Evolutionary conservation across 768 basidiomycete species (phyloP).

Genomic region (Gelatoporia subvermispora): DNA sequence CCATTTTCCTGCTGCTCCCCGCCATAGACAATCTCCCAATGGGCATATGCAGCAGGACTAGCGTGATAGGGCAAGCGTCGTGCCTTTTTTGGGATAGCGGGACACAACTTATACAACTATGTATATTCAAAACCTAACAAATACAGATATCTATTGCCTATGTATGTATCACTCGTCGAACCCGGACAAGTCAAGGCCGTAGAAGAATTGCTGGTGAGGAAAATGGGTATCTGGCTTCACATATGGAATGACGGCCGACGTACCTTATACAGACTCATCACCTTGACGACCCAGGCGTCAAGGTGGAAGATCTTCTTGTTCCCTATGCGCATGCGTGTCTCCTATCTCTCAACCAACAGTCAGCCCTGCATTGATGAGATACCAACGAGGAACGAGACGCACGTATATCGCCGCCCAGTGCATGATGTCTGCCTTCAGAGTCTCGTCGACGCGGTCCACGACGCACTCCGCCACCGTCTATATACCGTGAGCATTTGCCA

Average conservation of each 20-base stretch:
- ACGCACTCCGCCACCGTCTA: slow-evolving; percentile 90
- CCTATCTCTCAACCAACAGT: slow-evolving; percentile 40
- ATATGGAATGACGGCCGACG: slow-evolving; percentile 1
- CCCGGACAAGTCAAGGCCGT: slow-evolving; percentile 52
- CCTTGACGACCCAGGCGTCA: slow-evolving; percentile 95
- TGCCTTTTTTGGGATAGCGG: too few relatives aligned
- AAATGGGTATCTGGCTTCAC: background rate
- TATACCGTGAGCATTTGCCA: background rate
- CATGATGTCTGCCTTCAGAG: slow-evolving; percentile 87
- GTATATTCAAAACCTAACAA: too few relatives aligned
- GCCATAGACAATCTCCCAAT: too few relatives aligned
- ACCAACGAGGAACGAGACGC: slow-evolving; percentile 22
- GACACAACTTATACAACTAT: too few relatives aligned
- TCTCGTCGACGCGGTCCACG: slow-evolving; percentile 84
- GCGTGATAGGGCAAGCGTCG: too few relatives aligned
- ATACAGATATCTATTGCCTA: too few relatives aligned
- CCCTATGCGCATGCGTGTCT: slow-evolving; percentile 93
- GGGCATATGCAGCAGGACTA: too few relatives aligned
- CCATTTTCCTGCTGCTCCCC: too few relatives aligned
- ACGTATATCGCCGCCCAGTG: slow-evolving; percentile 98
- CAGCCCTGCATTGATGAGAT: background rate
- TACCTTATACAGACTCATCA: slow-evolving; percentile 90
- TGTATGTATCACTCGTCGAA: slow-evolving; percentile 45
- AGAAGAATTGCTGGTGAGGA: slow-evolving; percentile 50
- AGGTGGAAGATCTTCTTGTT: slow-evolving; percentile 94